Evolutionary conservation across 1,284 basidiomycete genomes (phyloP), one percentile per base, ranked within the genome.

Genomic region (Moesziomyces sp.): DNA sequence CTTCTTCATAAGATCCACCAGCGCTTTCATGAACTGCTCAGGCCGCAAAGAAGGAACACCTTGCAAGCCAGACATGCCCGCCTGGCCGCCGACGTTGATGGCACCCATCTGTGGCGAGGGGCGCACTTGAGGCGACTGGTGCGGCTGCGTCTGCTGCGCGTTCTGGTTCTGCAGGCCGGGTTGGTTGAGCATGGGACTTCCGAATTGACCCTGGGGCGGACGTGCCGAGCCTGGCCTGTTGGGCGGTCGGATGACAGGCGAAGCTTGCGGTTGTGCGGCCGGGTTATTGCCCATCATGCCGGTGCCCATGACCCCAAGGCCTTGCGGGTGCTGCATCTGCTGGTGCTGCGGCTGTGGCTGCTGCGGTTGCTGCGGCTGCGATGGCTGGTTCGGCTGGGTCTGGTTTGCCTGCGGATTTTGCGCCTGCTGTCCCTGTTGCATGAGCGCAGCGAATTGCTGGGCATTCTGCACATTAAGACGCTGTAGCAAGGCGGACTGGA

Each of bases 21-120:
- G 64, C 1, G 79, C 79, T 35, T 80, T 78, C 56, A 72, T 76
- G 59, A 83, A 83, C 42, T 82, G 78, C 52, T 82, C 80, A 8
- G 74, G 77, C 5, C 72, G 58, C 23, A 81, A 50, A 16, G 73
- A 54, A 18, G 74, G 54, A 4, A 74, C 63, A 8, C 76, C 63
- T 45, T 70, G 66, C 24, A 68, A 33, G 46, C 69, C 60, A n/a
- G 59, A 40, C 56, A 66, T 60, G 59, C 63, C 59, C 18, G 62
- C 26, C 50, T 70, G 64, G 2, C 50, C 57, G 13, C 28, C 66
- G 2, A 65, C 52, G 43, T 61, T 68, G 23, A 57, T 61, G 26
- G 57, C 44, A 14, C 61, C 71, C 58, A 69, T 61, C 52, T 69
- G 71, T 1, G 71, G 65, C 26, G 71, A 69, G 1, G 71, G 71